Evolutionary conservation across 2,329 filamentous ascomycete species (phyloP).

Genomic region (Dryadomyces quercus-mongolicae): DNA sequence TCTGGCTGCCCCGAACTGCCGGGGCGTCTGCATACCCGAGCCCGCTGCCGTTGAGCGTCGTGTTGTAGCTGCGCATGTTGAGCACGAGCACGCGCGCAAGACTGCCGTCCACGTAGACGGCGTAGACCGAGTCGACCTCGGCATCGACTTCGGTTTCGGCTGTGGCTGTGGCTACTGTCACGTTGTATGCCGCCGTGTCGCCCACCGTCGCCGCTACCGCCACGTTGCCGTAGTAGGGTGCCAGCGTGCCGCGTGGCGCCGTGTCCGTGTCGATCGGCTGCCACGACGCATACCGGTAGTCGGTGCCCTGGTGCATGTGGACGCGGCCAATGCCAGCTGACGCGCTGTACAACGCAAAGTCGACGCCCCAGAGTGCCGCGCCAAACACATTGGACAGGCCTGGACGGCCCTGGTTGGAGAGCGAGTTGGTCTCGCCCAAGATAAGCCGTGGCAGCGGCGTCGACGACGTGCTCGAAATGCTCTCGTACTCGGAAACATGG

Average conservation of each 20-base stretch:
- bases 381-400: conserved; percentile 54
- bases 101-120: conserved; percentile 31
- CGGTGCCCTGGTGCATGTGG: conserved; percentile 53
- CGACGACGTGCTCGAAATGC: conserved; percentile 18
- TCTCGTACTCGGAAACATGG: conserved; percentile 33
- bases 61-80: conserved; percentile 49
- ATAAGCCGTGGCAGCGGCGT: conserved; percentile 34
- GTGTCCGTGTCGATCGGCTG: conserved; percentile 32
- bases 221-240: conserved; percentile 52
- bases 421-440: conserved; percentile 49
- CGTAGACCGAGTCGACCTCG: conserved; percentile 33
- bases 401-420: conserved; percentile 48
- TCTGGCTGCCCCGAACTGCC: conserved; percentile 18
- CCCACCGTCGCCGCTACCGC: conserved; percentile 45
- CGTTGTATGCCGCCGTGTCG: conserved; percentile 20
- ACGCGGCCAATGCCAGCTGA: conserved; percentile 41
- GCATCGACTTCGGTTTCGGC: not conserved
- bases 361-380: conserved; percentile 51
- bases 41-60: conserved; percentile 31
- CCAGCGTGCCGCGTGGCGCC: conserved; percentile 42
- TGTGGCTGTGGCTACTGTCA: conserved; percentile 36
- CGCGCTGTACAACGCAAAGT: conserved; percentile 49
- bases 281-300: conserved; percentile 32
- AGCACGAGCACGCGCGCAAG: conserved; percentile 40
- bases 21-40: conserved; percentile 12